Conservation (phyloP, 78 protist genomes). For the Cavenderia fasciculata region DNA sequence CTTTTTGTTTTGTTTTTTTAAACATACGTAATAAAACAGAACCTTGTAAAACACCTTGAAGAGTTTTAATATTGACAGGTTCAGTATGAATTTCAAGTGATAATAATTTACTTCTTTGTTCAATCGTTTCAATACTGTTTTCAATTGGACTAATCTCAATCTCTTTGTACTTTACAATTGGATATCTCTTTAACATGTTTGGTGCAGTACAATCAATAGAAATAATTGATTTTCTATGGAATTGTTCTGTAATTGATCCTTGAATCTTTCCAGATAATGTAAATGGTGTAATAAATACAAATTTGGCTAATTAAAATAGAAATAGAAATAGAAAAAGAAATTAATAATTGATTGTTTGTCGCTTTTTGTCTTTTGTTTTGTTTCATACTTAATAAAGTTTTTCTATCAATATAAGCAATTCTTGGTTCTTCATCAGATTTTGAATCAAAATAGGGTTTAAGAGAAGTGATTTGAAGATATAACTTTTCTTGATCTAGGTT, state of each 20-base stretch:
- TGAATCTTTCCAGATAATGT: conserved; percentile 67
- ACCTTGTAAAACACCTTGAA: conserved; percentile 70
- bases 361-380: no score
- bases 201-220: conserved; percentile 62
- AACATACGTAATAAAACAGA: conserved; percentile 44
- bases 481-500: conserved; percentile 5
- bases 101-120: conserved; percentile 7
- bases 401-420: conserved; percentile 36
- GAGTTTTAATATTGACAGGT: conserved; percentile 57
- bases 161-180: conserved; percentile 5
- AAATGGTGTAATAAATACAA: conserved; percentile 76
- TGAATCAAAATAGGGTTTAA: conserved; percentile 46
- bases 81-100: conserved; percentile 13
- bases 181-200: conserved; percentile 54
- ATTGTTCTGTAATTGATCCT: conserved; percentile 69
- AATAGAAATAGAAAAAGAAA: no score
- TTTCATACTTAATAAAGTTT: conserved; percentile 14
- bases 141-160: conserved; percentile 70
- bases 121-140: conserved; percentile 52
- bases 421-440: neutral
- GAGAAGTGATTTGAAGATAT: conserved; percentile 45
- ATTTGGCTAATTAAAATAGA: conserved; percentile 9
- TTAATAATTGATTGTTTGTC: no score
- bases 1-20: no score
- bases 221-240: conserved; percentile 67